Evolutionary conservation across 495 filamentous ascomycete genomes (phyloP).

Genomic region (Talaromyces adpressus): DNA sequence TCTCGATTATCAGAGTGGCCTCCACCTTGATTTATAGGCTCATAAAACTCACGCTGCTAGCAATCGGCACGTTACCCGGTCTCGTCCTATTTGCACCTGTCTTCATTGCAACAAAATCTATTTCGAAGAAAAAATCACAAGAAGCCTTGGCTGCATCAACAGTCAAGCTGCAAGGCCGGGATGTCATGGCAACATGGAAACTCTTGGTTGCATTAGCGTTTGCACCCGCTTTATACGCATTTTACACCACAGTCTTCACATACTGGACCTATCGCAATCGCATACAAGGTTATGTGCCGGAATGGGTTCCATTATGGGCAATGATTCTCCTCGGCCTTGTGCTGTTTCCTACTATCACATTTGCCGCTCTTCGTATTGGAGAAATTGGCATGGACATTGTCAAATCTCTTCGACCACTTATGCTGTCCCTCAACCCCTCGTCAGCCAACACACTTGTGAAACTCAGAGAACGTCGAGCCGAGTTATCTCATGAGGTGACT

Average conservation of each 20-base stretch:
- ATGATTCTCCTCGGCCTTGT: slow-evolving; percentile 65
- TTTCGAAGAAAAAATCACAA: slow-evolving; percentile 84
- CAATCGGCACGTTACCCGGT: slow-evolving; percentile 79
- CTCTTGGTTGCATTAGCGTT: slow-evolving; percentile 85
- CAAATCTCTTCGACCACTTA: slow-evolving; percentile 85
- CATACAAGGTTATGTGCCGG: slow-evolving; percentile 69
- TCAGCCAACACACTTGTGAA: slow-evolving; percentile 77
- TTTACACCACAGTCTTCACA: slow-evolving; percentile 67
- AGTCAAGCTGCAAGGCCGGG: slow-evolving; percentile 87
- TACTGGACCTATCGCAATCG: slow-evolving; percentile 76
- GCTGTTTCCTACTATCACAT: slow-evolving; percentile 83
- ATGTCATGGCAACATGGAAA: slow-evolving; percentile 99
- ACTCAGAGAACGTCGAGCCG: slow-evolving; percentile 63
- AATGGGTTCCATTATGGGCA: slow-evolving; percentile 74
- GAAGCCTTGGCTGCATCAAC: slow-evolving; percentile 87
- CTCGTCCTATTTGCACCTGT: slow-evolving; percentile 83
- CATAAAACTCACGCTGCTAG: slow-evolving; percentile 65
- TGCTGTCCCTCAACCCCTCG: slow-evolving; percentile 80
- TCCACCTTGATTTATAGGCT: slow-evolving; percentile 74
- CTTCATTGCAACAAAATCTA: slow-evolving; percentile 81
- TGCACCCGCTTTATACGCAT: slow-evolving; percentile 76
- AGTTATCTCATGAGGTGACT: slow-evolving; percentile 76
- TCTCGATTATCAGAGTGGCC: slow-evolving; percentile 68
- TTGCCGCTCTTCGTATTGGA: slow-evolving; percentile 89
- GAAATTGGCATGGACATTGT: slow-evolving; percentile 97